Conservation (phyloP, 345 rosid species). For the Populus simonii region DNA sequence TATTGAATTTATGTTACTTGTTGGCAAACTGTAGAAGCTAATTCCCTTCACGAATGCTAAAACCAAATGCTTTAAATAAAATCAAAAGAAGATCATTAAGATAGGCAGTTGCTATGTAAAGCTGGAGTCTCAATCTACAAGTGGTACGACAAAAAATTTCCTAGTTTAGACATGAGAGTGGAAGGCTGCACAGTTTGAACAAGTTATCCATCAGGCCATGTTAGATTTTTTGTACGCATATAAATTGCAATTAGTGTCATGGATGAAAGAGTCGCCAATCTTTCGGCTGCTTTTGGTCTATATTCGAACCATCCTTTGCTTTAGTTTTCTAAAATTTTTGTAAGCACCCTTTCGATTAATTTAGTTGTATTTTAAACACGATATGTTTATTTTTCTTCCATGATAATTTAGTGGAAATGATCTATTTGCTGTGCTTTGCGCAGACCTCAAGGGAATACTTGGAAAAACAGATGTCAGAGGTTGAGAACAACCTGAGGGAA, state of each 20-base stretch:
- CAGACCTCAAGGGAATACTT: conserved; percentile 87
- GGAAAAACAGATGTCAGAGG: conserved; percentile 83
- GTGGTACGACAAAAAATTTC: neutral
- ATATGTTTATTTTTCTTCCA: neutral
- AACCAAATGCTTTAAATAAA: neutral
- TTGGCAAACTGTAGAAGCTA: neutral
- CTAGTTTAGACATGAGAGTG: neutral
- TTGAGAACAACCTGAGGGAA: conserved; percentile 83
- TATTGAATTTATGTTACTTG: neutral
- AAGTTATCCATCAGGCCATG: neutral
- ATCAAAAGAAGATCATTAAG: neutral
- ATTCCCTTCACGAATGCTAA: neutral
- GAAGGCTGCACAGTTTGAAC: neutral
- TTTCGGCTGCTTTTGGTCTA: neutral
- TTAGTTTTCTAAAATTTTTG: neutral
- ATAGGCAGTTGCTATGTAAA: neutral
- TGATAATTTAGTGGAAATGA: neutral
- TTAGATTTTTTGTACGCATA: neutral
- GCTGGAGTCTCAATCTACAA: neutral
- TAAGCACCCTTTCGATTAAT: neutral
- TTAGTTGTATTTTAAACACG: neutral
- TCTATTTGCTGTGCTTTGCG: conserved; percentile 12
- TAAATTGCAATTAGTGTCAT: neutral
- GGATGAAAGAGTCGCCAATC: neutral
- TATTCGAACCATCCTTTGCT: neutral